Evolutionary conservation across 2,329 filamentous ascomycete genomes (phyloP), one percentile per base, ranked within the genome.

Genomic region (Fusarium succisae): DNA sequence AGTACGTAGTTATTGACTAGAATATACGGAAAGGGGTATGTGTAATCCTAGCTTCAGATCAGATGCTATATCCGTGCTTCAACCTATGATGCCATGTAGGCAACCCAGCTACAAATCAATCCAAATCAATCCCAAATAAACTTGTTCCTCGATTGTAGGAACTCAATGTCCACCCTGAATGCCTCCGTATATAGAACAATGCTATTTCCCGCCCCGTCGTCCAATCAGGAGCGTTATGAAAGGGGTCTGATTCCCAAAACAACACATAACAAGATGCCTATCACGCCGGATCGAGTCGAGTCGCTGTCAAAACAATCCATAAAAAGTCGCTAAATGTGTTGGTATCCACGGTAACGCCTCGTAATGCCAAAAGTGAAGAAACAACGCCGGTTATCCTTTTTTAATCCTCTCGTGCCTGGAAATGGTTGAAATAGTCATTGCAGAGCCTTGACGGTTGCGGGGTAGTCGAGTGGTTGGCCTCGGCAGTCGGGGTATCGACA

Each of bases 11-110:
- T 71, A 63, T 72, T 55, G 72, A 73, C 75, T 75, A 77, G 72
- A 76, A 71, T 73, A 56, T 77, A 78, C 76, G 69, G 63, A 74
- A 78, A 78, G 73, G 76, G 76, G 76, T 78, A 78, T 79, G 73
- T 74, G 75, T 68, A 77, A 70, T 74, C 72, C 75, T 76, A 75
- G 75, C 62, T 62, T 71, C 56, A 58, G 56, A 51, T 50, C 64
- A 62, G 32, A 70, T 70, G 66, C 66, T 41, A 44, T 69, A 38
- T 38, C 63, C 51, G 68, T 74, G 70, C 70, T 55, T 50, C 43
- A 50, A 35, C 35, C 39, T 45, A 26, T 30, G 55, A 47, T 51
- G 32, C 56, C 58, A 55, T 63, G 67, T 44, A 56, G 63, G 66
- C 53, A 56, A 66, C 24, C 39, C 61, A 62, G 12, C n/a, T 24